Conservation (phyloP, 441 rosid genomes). For the Hura crepitans region DNA sequence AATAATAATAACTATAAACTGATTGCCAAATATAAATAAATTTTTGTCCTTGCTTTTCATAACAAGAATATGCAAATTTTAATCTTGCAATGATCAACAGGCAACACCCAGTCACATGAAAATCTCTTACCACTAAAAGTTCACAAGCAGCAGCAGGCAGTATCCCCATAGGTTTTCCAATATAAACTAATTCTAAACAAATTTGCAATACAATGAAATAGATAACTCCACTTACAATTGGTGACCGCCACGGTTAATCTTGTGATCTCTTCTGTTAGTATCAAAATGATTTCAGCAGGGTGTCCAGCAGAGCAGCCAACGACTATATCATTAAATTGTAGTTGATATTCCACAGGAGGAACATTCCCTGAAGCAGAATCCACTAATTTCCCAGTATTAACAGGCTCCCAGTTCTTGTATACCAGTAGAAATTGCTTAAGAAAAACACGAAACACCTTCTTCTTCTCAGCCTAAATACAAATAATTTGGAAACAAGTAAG, state of each 20-base stretch:
- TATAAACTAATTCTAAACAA: conserved; percentile 22
- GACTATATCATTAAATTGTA: conserved; percentile 30
- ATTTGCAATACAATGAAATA: conserved; percentile 5
- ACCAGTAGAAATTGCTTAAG: conserved; percentile 55
- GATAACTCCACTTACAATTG: conserved; percentile 49
- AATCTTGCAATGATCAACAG: not conserved
- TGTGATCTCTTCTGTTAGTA: conserved; percentile 48
- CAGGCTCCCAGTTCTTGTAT: conserved; percentile 66
- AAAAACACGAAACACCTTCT: conserved; percentile 50
- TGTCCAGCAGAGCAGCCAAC: conserved; percentile 64
- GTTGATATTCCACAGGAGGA: conserved; percentile 34
- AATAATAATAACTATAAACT: not conserved
- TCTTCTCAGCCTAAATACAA: conserved; percentile 55
- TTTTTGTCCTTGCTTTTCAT: not conserved
- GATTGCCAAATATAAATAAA: no score
- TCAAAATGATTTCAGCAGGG: conserved; percentile 55
- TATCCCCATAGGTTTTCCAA: conserved; percentile 7
- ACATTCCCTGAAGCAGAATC: conserved; percentile 37
- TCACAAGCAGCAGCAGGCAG: not conserved
- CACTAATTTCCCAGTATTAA: conserved; percentile 35
- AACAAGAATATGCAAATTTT: not conserved
- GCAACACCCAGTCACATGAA: not conserved
- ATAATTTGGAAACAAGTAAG: conserved; percentile 6
- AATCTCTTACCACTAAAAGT: not conserved
- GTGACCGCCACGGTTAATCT: conserved; percentile 40